Conservation (phyloP, 306 rosid species). For the Cucurbita pepo region DNA sequence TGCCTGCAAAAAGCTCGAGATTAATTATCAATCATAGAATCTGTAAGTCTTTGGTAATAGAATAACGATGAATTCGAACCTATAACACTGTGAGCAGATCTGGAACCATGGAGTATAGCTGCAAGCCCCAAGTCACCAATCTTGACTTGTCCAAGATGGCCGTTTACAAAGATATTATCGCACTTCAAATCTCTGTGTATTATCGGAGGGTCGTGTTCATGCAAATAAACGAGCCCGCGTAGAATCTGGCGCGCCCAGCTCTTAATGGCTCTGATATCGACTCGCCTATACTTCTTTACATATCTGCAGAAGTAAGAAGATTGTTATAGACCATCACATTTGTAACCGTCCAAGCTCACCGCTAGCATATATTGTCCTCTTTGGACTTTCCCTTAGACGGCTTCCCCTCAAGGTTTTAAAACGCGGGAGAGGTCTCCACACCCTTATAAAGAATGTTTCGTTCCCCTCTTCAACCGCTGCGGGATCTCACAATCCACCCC, state of each 20-base stretch:
- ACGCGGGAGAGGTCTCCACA: no score
- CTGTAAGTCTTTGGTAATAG: not conserved
- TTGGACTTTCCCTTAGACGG: no score
- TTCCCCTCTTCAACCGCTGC: no score
- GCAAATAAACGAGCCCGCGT: slow-evolving; percentile 62
- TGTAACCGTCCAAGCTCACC: no score
- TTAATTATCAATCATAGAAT: not conserved
- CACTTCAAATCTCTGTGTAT: slow-evolving; percentile 88
- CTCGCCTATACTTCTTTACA: slow-evolving; percentile 43
- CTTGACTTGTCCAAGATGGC: slow-evolving; percentile 91
- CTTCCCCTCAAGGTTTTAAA: no score
- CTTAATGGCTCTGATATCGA: slow-evolving; percentile 53
- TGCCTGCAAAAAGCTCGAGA: slow-evolving; percentile 28
- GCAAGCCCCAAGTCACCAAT: slow-evolving; percentile 87
- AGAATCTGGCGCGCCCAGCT: slow-evolving; percentile 72
- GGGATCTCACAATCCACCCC: no score
- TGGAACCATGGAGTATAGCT: slow-evolving; percentile 58
- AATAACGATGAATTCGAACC: slow-evolving; percentile 23
- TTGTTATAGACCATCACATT: not conserved
- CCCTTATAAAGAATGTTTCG: no score
- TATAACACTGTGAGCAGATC: slow-evolving; percentile 72
- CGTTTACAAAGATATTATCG: slow-evolving; percentile 76
- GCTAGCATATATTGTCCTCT: no score
- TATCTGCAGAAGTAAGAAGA: slow-evolving; percentile 35
- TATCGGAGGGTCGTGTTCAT: slow-evolving; percentile 71